These are phyloP conservation scores for Pseudonectria buxi DNA, from an alignment of 2,329 filamentous ascomycete genomes.

Conservation along the genomic window DNA sequence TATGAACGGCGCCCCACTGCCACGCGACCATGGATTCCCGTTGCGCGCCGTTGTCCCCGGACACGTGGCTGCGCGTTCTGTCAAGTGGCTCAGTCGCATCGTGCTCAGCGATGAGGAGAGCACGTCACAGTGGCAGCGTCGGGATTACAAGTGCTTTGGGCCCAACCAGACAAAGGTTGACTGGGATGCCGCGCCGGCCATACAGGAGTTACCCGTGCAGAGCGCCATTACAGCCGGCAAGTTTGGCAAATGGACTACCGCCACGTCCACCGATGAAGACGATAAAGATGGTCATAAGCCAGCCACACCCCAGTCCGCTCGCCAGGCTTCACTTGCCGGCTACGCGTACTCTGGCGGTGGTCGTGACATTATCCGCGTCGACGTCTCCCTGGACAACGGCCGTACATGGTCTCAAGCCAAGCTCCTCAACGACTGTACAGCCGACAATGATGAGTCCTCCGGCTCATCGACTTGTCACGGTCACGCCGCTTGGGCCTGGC, in stretches of 20 bases:
- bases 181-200: slow-evolving; percentile 56
- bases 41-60: slow-evolving; percentile 57
- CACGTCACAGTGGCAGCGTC: slow-evolving; percentile 56
- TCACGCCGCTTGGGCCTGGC: slow-evolving; percentile 56
- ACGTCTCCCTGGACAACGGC: slow-evolving; percentile 58
- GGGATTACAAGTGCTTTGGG: slow-evolving; percentile 64
- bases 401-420: slow-evolving; percentile 57
- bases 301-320: slow-evolving; percentile 3
- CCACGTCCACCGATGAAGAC: neutral
- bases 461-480: slow-evolving; percentile 28
- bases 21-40: slow-evolving; percentile 60
- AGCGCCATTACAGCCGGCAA: slow-evolving; percentile 54
- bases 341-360: slow-evolving; percentile 66
- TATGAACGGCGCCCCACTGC: slow-evolving; percentile 60
- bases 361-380: slow-evolving; percentile 58
- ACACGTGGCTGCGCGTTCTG: slow-evolving; percentile 58
- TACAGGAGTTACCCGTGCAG: slow-evolving; percentile 63
- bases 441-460: slow-evolving; percentile 18
- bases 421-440: slow-evolving; percentile 44
- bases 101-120: slow-evolving; percentile 61
- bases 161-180: slow-evolving; percentile 54
- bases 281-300: neutral
- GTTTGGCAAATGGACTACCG: slow-evolving; percentile 31
- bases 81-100: slow-evolving; percentile 63
- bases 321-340: slow-evolving; percentile 42